Conservation (phyloP, 1,284 basidiomycete species). For the Binderoboletus segoi region DNA sequence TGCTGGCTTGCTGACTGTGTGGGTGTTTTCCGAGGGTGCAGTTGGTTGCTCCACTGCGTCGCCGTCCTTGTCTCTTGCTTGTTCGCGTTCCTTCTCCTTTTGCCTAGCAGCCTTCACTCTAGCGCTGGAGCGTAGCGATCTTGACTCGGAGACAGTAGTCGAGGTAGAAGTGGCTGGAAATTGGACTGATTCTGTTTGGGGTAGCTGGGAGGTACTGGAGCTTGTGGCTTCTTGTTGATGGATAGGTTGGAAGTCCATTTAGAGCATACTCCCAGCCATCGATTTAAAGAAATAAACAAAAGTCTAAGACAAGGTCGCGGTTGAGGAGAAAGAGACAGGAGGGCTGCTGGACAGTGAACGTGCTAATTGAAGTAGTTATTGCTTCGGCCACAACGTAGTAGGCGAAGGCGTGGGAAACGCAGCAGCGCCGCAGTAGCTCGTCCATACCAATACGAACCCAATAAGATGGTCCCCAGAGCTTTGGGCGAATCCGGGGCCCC, state of each 20-base stretch:
- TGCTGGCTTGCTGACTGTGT: constrained; percentile 42
- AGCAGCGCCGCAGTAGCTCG: constrained; percentile 12
- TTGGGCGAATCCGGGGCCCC: background rate
- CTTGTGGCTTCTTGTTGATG: constrained; percentile 69
- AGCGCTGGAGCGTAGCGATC: constrained; percentile 68
- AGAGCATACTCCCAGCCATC: constrained; percentile 81
- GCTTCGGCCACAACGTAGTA: constrained; percentile 23
- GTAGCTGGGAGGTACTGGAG: constrained; percentile 48
- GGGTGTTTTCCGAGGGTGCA: constrained; percentile 42
- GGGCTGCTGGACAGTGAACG: constrained; percentile 14
- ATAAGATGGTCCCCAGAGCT: background rate
- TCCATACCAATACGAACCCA: background rate
- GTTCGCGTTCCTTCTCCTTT: constrained; percentile 53
- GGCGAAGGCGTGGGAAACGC: constrained; percentile 36
- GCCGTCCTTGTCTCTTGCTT: constrained; percentile 44
- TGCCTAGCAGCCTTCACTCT: constrained; percentile 77
- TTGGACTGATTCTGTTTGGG: constrained; percentile 41
- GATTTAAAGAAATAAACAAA: constrained; percentile 47
- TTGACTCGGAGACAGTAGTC: constrained; percentile 43
- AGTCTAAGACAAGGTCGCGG: constrained; percentile 30
- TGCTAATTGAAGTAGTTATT: constrained; percentile 34
- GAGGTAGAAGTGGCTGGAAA: constrained; percentile 38
- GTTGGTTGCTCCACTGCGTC: constrained; percentile 44
- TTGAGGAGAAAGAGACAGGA: constrained; percentile 31
- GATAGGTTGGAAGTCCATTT: constrained; percentile 80